These are phyloP conservation scores for Begonia peltatifolia DNA, from an alignment of 306 rosid species.

Conservation along the genomic window DNA sequence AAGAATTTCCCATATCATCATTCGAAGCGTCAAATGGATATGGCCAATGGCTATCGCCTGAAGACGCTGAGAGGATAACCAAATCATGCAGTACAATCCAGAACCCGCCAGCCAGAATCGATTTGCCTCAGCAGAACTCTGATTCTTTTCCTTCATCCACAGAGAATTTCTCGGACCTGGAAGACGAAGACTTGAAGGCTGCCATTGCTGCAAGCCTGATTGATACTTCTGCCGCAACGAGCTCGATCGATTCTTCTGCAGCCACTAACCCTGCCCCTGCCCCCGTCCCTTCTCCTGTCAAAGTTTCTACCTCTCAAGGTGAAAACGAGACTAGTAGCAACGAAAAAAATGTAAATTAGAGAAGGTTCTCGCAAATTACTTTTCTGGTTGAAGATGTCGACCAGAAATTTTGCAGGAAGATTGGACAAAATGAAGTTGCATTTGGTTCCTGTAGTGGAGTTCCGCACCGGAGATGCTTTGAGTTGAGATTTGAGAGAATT, in stretches of 20 bases:
- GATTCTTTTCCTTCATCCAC: slow-evolving; percentile 1
- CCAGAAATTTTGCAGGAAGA: too few species aligned
- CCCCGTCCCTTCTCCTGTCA: too few species aligned
- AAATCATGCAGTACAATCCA: slow-evolving; percentile 72
- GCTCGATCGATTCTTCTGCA: slow-evolving; percentile 33
- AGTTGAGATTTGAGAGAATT: too few species aligned
- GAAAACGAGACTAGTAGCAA: neutral
- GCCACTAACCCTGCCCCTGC: slow-evolving; percentile 6
- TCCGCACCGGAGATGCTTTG: too few species aligned
- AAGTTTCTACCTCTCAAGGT: neutral
- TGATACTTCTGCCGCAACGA: too few species aligned
- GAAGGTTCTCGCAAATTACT: too few species aligned
- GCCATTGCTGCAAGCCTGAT: too few species aligned
- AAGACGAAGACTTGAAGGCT: too few species aligned
- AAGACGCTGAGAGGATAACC: slow-evolving; percentile 88
- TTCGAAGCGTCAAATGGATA: slow-evolving; percentile 84
- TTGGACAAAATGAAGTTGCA: too few species aligned
- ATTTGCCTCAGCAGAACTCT: slow-evolving; percentile 18
- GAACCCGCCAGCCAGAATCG: slow-evolving; percentile 33
- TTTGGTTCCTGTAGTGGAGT: too few species aligned
- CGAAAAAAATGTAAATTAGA: neutral
- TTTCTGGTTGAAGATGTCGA: too few species aligned
- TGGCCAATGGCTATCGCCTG: slow-evolving; percentile 94
- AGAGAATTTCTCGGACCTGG: too few species aligned
- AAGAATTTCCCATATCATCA: slow-evolving; percentile 75